phyloP scores from a whole-genome alignment of 1,139 yeast species.

The Debaryomyces subglobosus region DNA sequence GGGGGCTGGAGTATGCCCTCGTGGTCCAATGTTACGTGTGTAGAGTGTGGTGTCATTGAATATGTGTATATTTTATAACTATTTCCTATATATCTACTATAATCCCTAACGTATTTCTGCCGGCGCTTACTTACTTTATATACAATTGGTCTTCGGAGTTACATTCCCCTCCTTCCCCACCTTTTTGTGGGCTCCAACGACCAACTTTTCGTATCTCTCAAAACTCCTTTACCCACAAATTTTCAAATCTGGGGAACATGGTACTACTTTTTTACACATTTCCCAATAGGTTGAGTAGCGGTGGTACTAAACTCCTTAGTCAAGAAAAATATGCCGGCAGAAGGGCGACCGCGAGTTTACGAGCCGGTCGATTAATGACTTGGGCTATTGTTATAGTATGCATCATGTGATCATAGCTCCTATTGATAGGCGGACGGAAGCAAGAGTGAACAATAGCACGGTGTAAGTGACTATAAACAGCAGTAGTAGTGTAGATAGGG shows the following conservation, averaged over 20 bases:
- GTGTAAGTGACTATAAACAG: background rate
- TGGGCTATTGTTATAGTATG: background rate
- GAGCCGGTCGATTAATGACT: background rate
- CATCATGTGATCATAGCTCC: background rate
- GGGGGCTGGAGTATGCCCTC: slow-evolving; percentile 54
- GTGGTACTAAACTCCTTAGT: background rate
- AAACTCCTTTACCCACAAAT: background rate
- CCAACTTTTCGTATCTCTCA: background rate
- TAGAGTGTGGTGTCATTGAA: slow-evolving; percentile 5
- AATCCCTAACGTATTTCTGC: background rate
- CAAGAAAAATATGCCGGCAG: slow-evolving; percentile 1
- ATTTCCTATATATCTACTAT: background rate
- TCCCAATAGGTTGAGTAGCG: background rate
- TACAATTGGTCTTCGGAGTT: background rate
- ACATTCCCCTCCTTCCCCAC: slow-evolving; percentile 4
- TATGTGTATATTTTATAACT: background rate
- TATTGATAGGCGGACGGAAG: background rate
- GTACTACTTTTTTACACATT: background rate
- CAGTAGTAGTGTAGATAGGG: background rate
- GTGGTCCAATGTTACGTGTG: slow-evolving; percentile 45
- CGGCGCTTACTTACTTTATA: background rate
- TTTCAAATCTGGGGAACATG: slow-evolving; percentile 1
- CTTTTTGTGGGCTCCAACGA: background rate
- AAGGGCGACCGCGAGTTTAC: background rate
- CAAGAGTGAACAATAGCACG: background rate